Conservation (phyloP, 78 protist genomes). For the Dictyostelium intermedium region DNA sequence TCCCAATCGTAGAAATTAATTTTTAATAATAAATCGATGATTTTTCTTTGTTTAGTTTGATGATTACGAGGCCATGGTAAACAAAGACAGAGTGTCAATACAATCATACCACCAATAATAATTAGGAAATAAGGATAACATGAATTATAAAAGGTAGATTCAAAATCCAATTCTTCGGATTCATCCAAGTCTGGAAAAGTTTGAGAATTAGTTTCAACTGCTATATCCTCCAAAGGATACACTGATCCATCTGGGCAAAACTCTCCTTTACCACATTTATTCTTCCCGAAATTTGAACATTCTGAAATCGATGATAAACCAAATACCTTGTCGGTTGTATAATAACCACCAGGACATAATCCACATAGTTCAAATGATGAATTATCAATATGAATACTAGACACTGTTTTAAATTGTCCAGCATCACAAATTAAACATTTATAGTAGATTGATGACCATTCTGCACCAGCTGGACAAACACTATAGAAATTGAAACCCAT, state of each 20-base stretch:
- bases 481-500: constrained; percentile 36
- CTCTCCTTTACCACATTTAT: neutral
- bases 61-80: constrained; percentile 47
- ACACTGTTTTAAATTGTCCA: constrained; percentile 39
- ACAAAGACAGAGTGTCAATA: constrained; percentile 13
- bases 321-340: neutral
- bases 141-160: constrained; percentile 54
- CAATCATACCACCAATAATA: constrained; percentile 23
- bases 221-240: constrained; percentile 1
- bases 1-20: constrained; percentile 67
- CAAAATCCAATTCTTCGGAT: constrained; percentile 54
- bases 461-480: constrained; percentile 48
- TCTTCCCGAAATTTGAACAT: neutral
- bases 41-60: neutral
- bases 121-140: constrained; percentile 68
- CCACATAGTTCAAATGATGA: constrained; percentile 63
- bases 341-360: constrained; percentile 64
- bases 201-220: neutral
- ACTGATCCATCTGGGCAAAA: constrained; percentile 67
- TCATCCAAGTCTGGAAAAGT: constrained; percentile 19
- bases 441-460: constrained; percentile 14
- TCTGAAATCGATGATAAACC: constrained; percentile 20
- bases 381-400: neutral
- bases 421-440: constrained; percentile 18
- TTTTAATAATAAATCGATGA: neutral